Evolutionary conservation across 495 filamentous ascomycete species (phyloP).

Genomic region (Lindgomyces ingoldianus): DNA sequence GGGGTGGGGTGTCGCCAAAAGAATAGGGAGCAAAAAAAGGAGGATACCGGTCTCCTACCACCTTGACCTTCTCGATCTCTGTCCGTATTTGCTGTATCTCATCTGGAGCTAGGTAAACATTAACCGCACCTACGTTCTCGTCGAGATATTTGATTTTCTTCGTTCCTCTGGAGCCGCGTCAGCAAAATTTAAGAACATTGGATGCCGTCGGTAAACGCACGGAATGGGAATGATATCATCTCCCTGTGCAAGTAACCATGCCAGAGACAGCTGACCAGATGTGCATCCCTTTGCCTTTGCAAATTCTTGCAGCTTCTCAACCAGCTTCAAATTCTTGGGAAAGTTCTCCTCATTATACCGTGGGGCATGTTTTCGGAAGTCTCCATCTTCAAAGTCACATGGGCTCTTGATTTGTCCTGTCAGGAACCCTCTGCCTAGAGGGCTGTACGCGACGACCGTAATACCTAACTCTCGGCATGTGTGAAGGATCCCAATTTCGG

Average conservation of each 20-base stretch:
- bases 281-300: constrained; percentile 53
- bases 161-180: constrained; percentile 37
- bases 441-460: constrained; percentile 62
- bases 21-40: constrained; percentile 25
- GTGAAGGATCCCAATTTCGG: constrained; percentile 50
- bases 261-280: constrained; percentile 54
- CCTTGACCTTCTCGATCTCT: constrained; percentile 40
- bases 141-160: constrained; percentile 43
- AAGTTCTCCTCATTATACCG: constrained; percentile 58
- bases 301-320: constrained; percentile 51
- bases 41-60: constrained; percentile 41
- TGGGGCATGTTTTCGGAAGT: constrained; percentile 49
- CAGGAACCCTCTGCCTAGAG: constrained; percentile 63
- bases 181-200: background rate
- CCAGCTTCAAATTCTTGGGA: constrained; percentile 56
- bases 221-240: constrained; percentile 46
- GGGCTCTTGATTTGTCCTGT: constrained; percentile 51
- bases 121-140: constrained; percentile 42
- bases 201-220: background rate
- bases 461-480: constrained; percentile 65
- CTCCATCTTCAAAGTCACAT: constrained; percentile 52
- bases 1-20: constrained; percentile 42
- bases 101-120: constrained; percentile 40
- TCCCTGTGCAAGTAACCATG: constrained; percentile 61
- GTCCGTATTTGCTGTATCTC: constrained; percentile 43